phyloP scores from a whole-genome alignment of 106 monocot genomes.

The Dendrobium officinale region DNA sequence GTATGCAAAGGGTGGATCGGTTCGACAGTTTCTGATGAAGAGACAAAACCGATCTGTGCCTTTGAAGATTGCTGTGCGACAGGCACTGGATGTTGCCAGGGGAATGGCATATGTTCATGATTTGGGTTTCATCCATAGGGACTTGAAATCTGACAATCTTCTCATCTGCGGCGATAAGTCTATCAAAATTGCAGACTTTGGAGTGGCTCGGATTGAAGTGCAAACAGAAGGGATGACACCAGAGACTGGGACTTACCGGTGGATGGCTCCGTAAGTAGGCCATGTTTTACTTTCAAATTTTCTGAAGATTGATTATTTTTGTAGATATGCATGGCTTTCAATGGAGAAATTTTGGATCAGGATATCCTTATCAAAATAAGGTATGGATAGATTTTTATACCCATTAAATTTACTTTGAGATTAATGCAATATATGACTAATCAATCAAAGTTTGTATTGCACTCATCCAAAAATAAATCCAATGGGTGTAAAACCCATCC shows the following conservation, averaged over 20 bases:
- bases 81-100: conserved; percentile 57
- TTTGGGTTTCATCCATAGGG: conserved; percentile 54
- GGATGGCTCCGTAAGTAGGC: conserved; percentile 74
- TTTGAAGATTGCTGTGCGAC: conserved; percentile 48
- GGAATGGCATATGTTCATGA: conserved; percentile 72
- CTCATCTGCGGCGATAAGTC: conserved; percentile 52
- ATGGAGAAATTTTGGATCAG: too few relatives aligned
- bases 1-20: conserved; percentile 69
- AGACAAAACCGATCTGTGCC: conserved; percentile 54
- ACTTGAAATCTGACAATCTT: conserved; percentile 62
- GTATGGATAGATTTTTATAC: too few relatives aligned
- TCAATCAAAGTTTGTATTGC: too few relatives aligned
- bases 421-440: too few relatives aligned
- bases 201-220: conserved; percentile 65
- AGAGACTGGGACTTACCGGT: conserved; percentile 68
- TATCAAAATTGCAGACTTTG: conserved; percentile 73
- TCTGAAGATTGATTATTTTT: background rate
- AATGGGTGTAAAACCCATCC: too few relatives aligned
- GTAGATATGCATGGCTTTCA: too few relatives aligned
- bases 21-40: conserved; percentile 48
- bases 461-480: too few relatives aligned
- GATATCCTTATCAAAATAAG: too few relatives aligned
- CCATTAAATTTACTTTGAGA: too few relatives aligned
- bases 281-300: background rate
- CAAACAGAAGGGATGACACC: conserved; percentile 77